Conservation (phyloP, 306 rosid genomes). For the Trifolium dubium region DNA sequence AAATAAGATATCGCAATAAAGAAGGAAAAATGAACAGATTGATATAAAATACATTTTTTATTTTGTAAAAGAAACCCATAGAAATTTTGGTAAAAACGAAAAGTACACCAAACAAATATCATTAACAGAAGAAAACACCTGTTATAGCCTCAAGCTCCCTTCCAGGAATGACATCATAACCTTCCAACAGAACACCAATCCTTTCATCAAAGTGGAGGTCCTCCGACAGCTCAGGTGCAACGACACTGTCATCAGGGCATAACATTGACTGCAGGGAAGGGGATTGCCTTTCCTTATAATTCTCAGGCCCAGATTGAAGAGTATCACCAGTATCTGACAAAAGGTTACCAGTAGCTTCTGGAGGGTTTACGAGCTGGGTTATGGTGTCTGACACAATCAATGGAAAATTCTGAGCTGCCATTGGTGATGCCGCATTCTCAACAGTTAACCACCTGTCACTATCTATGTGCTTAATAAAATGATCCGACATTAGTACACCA, state of each 20-base stretch:
- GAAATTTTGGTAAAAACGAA: background rate
- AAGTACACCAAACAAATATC: background rate
- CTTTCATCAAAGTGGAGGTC: slow-evolving; percentile 85
- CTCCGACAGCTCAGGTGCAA: slow-evolving; percentile 54
- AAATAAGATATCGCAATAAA: slow-evolving; percentile 34
- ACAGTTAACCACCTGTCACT: slow-evolving; percentile 95
- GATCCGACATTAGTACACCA: slow-evolving; percentile 83
- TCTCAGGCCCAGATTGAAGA: slow-evolving; percentile 52
- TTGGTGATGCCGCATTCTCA: slow-evolving; percentile 95
- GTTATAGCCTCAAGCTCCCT: slow-evolving; percentile 79
- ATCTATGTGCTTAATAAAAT: slow-evolving; percentile 86
- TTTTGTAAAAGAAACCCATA: slow-evolving; percentile 23
- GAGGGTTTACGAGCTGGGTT: slow-evolving; percentile 89
- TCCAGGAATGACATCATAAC: slow-evolving; percentile 81
- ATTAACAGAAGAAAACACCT: slow-evolving; percentile 55
- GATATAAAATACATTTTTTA: background rate
- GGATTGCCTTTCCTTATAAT: slow-evolving; percentile 47
- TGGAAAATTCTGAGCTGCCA: slow-evolving; percentile 64
- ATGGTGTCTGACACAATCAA: slow-evolving; percentile 73
- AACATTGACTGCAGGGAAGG: slow-evolving; percentile 36
- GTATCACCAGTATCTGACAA: slow-evolving; percentile 67
- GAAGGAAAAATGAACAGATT: background rate
- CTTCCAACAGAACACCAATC: slow-evolving; percentile 70
- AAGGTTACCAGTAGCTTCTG: slow-evolving; percentile 96
- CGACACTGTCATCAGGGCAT: slow-evolving; percentile 44